Percentiles rank a stretch among this genome's conserved stretches.
Evolutionary conservation across 2,329 filamentous ascomycete species (phyloP).

Genomic region (Stachybotrys echinatus): DNA sequence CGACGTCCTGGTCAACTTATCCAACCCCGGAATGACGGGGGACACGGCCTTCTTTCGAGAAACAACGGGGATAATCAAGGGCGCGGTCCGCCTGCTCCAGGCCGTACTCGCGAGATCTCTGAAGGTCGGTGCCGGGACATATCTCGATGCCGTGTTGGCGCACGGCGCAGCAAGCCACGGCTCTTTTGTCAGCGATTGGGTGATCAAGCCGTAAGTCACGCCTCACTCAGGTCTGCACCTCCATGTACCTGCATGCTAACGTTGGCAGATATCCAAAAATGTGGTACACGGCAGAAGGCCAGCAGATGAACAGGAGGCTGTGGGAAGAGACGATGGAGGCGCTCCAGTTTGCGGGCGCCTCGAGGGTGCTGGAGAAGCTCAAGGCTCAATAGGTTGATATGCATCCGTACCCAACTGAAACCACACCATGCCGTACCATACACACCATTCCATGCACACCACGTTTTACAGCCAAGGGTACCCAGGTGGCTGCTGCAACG

Average conservation of each 20-base stretch:
- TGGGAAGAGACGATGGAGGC: constrained; percentile 33
- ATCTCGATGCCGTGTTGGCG: constrained; percentile 14
- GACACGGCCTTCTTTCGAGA: constrained; percentile 36
- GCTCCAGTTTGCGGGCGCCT: constrained; percentile 23
- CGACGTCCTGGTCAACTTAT: constrained; percentile 39
- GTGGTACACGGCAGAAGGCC: constrained; percentile 27
- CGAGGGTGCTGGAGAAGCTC: constrained; percentile 9
- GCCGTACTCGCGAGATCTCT: constrained; percentile 8
- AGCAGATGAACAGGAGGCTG: constrained; percentile 24
- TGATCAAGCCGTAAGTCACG: constrained; percentile 14
- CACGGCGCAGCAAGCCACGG: constrained; percentile 15
- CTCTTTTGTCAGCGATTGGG: constrained; percentile 16
- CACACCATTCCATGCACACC: too few species aligned
- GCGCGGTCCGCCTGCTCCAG: constrained; percentile 6
- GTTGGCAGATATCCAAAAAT: constrained; percentile 21
- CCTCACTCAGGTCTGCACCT: not conserved
- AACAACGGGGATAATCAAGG: constrained; percentile 9
- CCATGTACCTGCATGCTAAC: too few species aligned
- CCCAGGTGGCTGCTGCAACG: too few species aligned
- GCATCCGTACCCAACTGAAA: too few species aligned
- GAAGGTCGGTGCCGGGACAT: constrained; percentile 11
- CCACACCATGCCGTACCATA: too few species aligned
- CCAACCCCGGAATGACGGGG: constrained; percentile 37
- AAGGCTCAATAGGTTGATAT: not conserved
- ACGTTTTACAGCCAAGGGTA: too few species aligned